Evolutionary conservation across 140 eudicot genomes (phyloP).

Genomic region (Erigeron philadelphicus): DNA sequence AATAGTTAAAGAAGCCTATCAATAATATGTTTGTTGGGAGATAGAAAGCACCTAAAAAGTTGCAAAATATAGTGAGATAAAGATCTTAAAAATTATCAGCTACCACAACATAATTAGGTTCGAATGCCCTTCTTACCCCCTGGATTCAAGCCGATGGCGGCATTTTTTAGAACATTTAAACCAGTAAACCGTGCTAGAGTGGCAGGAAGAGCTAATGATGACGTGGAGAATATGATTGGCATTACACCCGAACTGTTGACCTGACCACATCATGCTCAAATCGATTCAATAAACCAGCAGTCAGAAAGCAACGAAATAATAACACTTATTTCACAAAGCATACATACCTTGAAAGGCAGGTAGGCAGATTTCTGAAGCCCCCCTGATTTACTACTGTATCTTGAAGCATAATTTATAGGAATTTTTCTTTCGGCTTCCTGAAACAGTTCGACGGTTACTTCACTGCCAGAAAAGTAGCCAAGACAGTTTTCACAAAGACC

Average conservation of each 20-base stretch:
- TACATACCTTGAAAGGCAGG: conserved; percentile 83
- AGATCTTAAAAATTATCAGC: neutral
- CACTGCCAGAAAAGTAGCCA: conserved; percentile 4
- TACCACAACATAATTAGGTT: neutral
- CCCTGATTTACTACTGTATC: conserved; percentile 72
- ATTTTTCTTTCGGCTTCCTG: conserved; percentile 99
- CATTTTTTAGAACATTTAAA: conserved; percentile 61
- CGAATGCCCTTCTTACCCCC: conserved; percentile 55
- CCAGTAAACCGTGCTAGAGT: conserved; percentile 98
- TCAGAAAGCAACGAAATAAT: neutral
- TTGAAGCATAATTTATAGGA: conserved; percentile 93
- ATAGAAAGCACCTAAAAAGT: conserved; percentile 62
- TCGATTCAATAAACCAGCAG: conserved; percentile 6
- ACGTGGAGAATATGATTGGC: conserved; percentile 98
- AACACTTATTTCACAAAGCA: neutral
- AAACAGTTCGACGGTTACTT: conserved; percentile 14
- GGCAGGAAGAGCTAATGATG: conserved; percentile 93
- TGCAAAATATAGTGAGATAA: conserved; percentile 15
- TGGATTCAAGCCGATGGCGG: conserved; percentile 78
- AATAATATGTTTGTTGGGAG: conserved; percentile 82
- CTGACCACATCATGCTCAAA: conserved; percentile 35
- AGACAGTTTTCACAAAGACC: neutral
- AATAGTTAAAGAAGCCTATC: conserved; percentile 94
- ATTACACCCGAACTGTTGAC: conserved; percentile 99
- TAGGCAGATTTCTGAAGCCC: conserved; percentile 95